Base-by-base conservation (phyloP, 2,329 filamentous ascomycete species). In the Colletotrichum melonis region DNA sequence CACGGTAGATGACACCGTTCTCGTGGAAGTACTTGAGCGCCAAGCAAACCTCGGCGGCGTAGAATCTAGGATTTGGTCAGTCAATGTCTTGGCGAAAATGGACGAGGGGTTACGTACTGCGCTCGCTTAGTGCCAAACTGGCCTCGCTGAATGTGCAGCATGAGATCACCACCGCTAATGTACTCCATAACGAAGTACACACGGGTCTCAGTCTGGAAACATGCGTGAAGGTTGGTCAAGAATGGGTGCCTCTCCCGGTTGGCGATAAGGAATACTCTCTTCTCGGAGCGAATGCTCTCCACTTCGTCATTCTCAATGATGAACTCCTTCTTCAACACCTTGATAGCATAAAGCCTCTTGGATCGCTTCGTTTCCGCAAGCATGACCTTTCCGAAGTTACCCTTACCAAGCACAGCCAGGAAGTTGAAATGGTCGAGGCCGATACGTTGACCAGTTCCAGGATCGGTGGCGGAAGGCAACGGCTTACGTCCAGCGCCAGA, bases 111-210 rank as follows among this genome's bases (percentile, higher is more conserved):
- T 2, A 32, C 93, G 86, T 91, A 95, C 93, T 99, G 97, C 76
- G 97, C 96, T 77, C 97, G 92, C 85, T 98, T 98, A 7, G 95
- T 94, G 69, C 96, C 96, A 80, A 99, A 99, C 80, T 97, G 94
- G 22, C 96, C 96, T 73, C 97, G 92, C 83, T 99, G 97, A 81
- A 99, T 99, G 85, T 99, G 97, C 84, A 98, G 88, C 97, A 99
- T 99, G 81, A 99, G 85, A 88, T 99, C 97, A 86, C 97, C 97
- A 86, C 97, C 97, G 81, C 95, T 98, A 76, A 99, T 95, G 82
- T 99, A 99, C 85, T 99, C 97, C 96, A 98, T 98, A 76, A 99
- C 97, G 81, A 99, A 99, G 86, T 99, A 99, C 26, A 99, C 95
- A 78, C 97, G 89, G 7, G 97, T 99, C 83, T 99, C 97, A 0